These are phyloP conservation scores for Alnus glutinosa DNA, from an alignment of 306 rosid genomes.

Conservation along the genomic window DNA sequence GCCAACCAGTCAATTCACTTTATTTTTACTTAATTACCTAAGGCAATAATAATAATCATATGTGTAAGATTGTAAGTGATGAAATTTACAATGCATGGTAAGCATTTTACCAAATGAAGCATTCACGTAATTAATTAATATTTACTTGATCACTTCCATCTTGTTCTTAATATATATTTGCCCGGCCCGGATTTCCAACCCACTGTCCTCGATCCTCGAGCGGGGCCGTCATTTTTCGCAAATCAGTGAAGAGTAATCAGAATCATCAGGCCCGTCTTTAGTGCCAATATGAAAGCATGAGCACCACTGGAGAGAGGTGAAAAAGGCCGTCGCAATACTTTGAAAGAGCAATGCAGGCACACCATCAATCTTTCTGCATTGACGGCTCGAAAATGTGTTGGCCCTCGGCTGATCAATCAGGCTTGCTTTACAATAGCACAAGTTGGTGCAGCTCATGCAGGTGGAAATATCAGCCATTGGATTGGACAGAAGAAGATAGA, in stretches of 20 bases:
- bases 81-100: background rate
- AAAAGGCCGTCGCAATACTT: background rate
- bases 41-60: background rate
- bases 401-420: background rate
- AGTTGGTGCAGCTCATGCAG: background rate
- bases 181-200: background rate
- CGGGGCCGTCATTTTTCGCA: background rate
- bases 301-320: conserved; percentile 7
- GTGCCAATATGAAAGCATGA: conserved; percentile 7
- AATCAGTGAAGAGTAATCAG: background rate
- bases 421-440: background rate
- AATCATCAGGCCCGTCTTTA: background rate
- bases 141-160: background rate
- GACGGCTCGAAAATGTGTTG: background rate
- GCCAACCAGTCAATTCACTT: background rate
- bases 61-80: background rate
- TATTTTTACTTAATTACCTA: background rate
- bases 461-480: background rate
- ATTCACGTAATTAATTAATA: too few species aligned
- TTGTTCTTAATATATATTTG: background rate
- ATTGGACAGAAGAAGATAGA: background rate
- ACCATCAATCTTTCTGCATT: background rate
- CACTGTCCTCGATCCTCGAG: background rate
- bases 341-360: background rate
- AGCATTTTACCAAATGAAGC: background rate